Percentiles rank a stretch among this genome's conserved stretches.
Conservation (phyloP, 2,329 filamentous ascomycete genomes). For the Fusarium marasasianum region DNA sequence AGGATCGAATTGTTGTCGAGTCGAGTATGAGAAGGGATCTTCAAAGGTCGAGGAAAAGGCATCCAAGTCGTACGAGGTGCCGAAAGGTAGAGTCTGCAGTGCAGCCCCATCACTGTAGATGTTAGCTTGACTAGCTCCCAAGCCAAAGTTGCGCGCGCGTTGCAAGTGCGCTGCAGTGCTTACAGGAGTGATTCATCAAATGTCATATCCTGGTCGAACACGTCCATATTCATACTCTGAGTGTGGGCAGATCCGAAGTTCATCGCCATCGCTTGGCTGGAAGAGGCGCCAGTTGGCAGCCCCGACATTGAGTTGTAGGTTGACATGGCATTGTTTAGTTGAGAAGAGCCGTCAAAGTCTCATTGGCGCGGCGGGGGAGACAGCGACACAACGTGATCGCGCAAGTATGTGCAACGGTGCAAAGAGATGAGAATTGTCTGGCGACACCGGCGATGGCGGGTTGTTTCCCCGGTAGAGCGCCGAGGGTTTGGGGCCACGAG, state of each 20-base stretch:
- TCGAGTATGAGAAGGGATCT: constrained; percentile 70
- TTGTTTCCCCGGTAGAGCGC: constrained; percentile 8
- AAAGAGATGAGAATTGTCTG: neutral
- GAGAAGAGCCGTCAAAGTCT: constrained; percentile 44
- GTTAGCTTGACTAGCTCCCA: constrained; percentile 23
- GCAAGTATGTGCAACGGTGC: constrained; percentile 24
- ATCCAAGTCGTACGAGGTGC: constrained; percentile 69
- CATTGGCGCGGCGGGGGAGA: constrained; percentile 37
- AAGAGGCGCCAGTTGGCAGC: constrained; percentile 56
- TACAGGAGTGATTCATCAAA: constrained; percentile 69
- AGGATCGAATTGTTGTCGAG: constrained; percentile 58
- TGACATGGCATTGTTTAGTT: constrained; percentile 63
- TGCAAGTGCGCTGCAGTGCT: constrained; percentile 30
- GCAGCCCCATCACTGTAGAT: constrained; percentile 47
- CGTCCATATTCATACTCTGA: constrained; percentile 55
- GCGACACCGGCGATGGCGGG: constrained; percentile 9
- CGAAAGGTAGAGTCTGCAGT: constrained; percentile 59
- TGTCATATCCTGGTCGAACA: constrained; percentile 61
- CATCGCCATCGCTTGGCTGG: constrained; percentile 59
- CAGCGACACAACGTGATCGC: constrained; percentile 31
- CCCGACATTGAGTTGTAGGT: constrained; percentile 66
- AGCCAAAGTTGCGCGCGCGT: constrained; percentile 18
- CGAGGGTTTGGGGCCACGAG: constrained; percentile 23
- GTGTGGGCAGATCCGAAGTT: constrained; percentile 50
- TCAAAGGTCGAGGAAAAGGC: constrained; percentile 70